phyloP scores from a whole-genome alignment of 768 basidiomycete genomes.

The Infundibulicybe gibba region DNA sequence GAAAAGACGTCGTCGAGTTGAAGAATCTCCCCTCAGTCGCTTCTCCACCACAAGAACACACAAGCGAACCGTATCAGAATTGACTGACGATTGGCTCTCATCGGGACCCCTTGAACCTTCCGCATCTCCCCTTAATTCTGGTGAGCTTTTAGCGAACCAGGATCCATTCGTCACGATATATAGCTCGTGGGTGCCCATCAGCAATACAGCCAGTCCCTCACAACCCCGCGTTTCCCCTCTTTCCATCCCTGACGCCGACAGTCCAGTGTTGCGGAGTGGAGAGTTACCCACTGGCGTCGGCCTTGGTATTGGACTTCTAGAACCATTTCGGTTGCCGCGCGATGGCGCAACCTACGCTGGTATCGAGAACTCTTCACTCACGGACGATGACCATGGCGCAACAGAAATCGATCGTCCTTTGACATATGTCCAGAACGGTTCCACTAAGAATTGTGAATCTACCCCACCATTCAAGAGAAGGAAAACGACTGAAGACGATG shows the following conservation, averaged over 20 bases:
- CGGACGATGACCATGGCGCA: constrained; percentile 24
- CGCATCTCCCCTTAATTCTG: constrained; percentile 12
- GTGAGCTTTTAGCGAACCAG: constrained; percentile 16
- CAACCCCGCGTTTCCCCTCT: constrained; percentile 23
- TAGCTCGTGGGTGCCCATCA: constrained; percentile 30
- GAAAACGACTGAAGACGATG: constrained; percentile 23
- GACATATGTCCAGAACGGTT: background rate
- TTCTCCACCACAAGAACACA: constrained; percentile 20
- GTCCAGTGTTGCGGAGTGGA: constrained; percentile 49
- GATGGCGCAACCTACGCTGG: constrained; percentile 18
- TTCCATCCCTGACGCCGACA: constrained; percentile 37
- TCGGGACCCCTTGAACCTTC: constrained; percentile 23
- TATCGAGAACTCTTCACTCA: constrained; percentile 14
- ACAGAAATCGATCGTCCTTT: constrained; percentile 11
- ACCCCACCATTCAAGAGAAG: constrained; percentile 51
- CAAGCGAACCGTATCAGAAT: constrained; percentile 27
- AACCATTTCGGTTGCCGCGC: constrained; percentile 47
- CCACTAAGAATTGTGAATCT: constrained; percentile 10
- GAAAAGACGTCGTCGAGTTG: constrained; percentile 27
- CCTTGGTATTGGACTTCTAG: constrained; percentile 51
- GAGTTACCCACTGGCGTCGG: constrained; percentile 32
- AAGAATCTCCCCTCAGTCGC: constrained; percentile 47
- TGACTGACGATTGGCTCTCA: constrained; percentile 40
- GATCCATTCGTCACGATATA: constrained; percentile 50
- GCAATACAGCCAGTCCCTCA: constrained; percentile 17